Evolutionary conservation across 2,329 filamentous ascomycete species (phyloP), one percentile per base, ranked within the genome.

Genomic region (Penicillium sp.): DNA sequence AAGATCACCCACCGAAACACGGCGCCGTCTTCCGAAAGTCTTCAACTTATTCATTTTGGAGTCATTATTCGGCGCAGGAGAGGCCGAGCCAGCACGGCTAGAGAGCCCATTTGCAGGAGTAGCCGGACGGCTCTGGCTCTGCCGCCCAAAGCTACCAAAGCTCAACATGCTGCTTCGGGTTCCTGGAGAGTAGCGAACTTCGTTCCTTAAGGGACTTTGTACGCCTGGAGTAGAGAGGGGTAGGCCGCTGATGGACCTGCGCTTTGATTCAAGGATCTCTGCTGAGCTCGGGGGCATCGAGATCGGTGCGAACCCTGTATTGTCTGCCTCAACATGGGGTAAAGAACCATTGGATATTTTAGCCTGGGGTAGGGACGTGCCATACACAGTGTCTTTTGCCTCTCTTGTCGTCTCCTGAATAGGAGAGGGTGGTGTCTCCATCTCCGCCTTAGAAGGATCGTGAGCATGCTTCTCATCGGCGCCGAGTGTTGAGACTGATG

Each of bases 401-500:
- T 46, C 50, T 7, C 33, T 37, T 10, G 4, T 20, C 18, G 46
- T 27, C 23, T 43, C 40, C 6, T 52, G 52, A n/a, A 56, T 28
- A 20, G 59, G 59, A n/a, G 59, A 61, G n/a, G 59, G 59, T 1
- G 59, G 58, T 5, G 23, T 46, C 8, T 51, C 48, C 4, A 31
- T 23, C n/a, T 53, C 46, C 15, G 15, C 44, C 18, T 55, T 46
- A 13, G 42, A 44, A 10, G 40, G 24, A 24, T 23, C 32, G 31
- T 15, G 23, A 12, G 25, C 20, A 3, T n/a, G 12, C 23, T 55
- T 33, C 23, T 61, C 61, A 24, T 59, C 55, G 13, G 48, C 42
- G 8, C 57, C 62, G 45, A 66, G 55, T 13, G 63, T 62, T 24
- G 65, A 67, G 39, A 65, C 46, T 1, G 64, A 66, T n/a, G 52